Percentiles rank a stretch among this genome's conserved stretches.
These are phyloP conservation scores for Naganishia friedmannii DNA, from an alignment of 768 basidiomycete species.

Conservation along the genomic window DNA sequence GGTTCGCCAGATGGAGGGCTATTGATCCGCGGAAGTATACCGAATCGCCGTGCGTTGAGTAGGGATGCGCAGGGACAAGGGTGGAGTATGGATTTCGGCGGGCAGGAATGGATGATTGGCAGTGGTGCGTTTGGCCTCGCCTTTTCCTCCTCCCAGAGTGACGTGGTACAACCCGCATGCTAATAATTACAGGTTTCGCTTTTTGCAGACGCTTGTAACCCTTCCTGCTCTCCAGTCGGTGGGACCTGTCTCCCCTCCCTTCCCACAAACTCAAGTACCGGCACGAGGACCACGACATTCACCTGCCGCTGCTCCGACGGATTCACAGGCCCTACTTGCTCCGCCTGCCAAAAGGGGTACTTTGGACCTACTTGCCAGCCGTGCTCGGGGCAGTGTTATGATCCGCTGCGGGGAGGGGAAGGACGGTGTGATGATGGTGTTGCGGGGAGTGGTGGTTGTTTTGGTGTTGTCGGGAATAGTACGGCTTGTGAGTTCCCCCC, in stretches of 20 bases:
- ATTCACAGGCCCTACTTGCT: conserved; percentile 45
- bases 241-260: conserved; percentile 37
- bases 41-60: neutral
- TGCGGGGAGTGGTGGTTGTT: conserved; percentile 43
- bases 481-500: conserved; percentile 31
- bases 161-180: too few relatives aligned
- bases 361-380: conserved; percentile 40
- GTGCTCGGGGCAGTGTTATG: conserved; percentile 31
- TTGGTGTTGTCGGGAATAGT: conserved; percentile 37
- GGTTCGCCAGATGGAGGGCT: neutral
- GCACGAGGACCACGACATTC: conserved; percentile 1
- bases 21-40: conserved; percentile 8
- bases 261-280: neutral
- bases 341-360: conserved; percentile 37
- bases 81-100: neutral
- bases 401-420: neutral
- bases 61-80: neutral
- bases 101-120: neutral
- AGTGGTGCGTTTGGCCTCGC: conserved; percentile 22
- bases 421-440: conserved; percentile 42
- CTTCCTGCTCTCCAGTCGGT: conserved; percentile 38
- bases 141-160: too few relatives aligned
- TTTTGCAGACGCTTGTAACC: conserved; percentile 36
- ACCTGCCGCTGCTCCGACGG: conserved; percentile 41
- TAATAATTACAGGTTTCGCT: neutral